Conservation (phyloP, 345 rosid species). For the Hibiscus trionum region DNA sequence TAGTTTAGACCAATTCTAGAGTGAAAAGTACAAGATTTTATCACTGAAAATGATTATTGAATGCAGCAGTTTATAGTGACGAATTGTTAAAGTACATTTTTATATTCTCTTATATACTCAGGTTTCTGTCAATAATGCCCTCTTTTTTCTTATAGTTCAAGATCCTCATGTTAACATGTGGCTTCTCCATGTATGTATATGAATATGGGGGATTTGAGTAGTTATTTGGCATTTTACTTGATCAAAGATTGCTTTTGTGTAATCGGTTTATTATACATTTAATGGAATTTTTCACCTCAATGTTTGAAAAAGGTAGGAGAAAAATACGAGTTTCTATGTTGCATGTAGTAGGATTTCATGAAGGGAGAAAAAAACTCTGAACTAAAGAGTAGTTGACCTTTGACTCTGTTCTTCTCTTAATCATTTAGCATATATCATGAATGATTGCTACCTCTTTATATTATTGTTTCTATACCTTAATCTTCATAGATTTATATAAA, state of each 20-base stretch:
- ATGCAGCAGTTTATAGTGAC: neutral
- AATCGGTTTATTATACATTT: neutral
- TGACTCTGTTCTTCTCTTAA: neutral
- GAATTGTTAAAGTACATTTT: too few species aligned
- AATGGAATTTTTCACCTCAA: neutral
- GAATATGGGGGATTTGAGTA: neutral
- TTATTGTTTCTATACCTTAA: neutral
- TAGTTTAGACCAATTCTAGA: neutral
- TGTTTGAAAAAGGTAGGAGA: neutral
- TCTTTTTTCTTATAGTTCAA: neutral
- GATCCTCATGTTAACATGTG: neutral
- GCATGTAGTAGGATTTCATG: neutral
- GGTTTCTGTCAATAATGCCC: too few species aligned
- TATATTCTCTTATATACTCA: too few species aligned
- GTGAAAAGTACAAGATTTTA: neutral
- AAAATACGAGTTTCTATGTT: neutral
- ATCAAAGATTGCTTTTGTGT: neutral
- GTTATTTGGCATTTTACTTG: too few species aligned
- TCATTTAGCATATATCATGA: neutral
- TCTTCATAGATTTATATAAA: neutral
- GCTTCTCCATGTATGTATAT: neutral
- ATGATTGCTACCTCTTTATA: neutral
- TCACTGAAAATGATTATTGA: neutral
- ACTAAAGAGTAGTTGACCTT: neutral
- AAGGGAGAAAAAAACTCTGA: neutral